Evolutionary conservation across 2,329 filamentous ascomycete genomes (phyloP).

Genomic region (Biscogniauxia mediterranea): DNA sequence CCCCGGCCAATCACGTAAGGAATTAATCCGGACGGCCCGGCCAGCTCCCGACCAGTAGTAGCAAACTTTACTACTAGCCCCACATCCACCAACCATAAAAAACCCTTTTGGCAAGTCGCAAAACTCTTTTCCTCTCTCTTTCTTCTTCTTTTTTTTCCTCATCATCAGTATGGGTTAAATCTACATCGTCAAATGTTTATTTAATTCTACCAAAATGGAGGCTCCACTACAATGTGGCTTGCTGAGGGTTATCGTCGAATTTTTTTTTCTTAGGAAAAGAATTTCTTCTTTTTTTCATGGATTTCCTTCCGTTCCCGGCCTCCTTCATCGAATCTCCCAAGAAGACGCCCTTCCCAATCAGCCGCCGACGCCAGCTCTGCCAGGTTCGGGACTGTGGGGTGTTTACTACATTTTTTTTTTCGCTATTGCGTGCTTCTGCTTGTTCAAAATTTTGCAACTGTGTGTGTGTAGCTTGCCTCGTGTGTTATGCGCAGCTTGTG

Average conservation of each 20-base stretch:
- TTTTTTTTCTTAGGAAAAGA: conserved; percentile 2
- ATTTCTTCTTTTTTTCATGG: conserved; percentile 17
- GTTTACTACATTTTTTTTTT: conserved; percentile 30
- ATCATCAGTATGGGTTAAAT: conserved; percentile 39
- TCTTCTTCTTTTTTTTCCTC: conserved; percentile 29
- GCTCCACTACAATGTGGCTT: conserved; percentile 35
- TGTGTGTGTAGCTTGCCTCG: too few species aligned
- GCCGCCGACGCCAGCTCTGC: conserved; percentile 36
- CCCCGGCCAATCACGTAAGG: too few species aligned
- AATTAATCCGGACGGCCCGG: too few species aligned
- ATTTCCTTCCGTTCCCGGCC: conserved; percentile 39
- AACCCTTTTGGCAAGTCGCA: not conserved
- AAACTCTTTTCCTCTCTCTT: conserved; percentile 16
- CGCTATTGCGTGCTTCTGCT: not conserved
- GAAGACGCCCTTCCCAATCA: conserved; percentile 34
- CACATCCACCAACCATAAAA: not conserved
- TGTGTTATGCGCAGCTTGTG: not conserved
- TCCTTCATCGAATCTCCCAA: conserved; percentile 30
- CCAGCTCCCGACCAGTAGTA: too few species aligned
- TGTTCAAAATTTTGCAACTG: too few species aligned
- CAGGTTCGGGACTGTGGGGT: conserved; percentile 38
- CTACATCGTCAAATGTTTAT: conserved; percentile 38
- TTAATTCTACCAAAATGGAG: conserved; percentile 30
- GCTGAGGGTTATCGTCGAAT: conserved; percentile 34
- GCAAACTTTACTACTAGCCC: too few species aligned